These are phyloP conservation scores for Xerocomellus amylosporus DNA, from an alignment of 768 basidiomycete genomes.

Conservation along the genomic window DNA sequence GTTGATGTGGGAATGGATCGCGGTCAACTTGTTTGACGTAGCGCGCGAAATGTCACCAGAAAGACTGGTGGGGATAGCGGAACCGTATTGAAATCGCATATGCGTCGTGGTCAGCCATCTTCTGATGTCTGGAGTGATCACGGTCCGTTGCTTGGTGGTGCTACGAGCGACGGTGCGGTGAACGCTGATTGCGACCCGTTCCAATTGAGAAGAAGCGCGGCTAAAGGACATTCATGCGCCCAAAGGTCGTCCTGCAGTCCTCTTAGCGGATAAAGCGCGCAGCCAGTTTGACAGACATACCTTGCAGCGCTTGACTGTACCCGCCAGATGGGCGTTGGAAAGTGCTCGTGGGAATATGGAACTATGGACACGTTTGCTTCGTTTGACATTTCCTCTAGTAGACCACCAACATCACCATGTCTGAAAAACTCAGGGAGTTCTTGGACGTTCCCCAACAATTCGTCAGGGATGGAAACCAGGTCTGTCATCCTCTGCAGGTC, in stretches of 20 bases:
- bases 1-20: slow-evolving; percentile 23
- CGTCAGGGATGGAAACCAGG: slow-evolving; percentile 90
- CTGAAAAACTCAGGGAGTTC: slow-evolving; percentile 88
- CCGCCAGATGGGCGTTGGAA: background rate
- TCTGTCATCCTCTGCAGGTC: slow-evolving; percentile 32
- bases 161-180: slow-evolving; percentile 20
- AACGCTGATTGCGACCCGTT: slow-evolving; percentile 27
- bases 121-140: slow-evolving; percentile 13
- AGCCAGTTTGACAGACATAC: slow-evolving; percentile 9
- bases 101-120: slow-evolving; percentile 23
- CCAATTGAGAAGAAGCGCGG: slow-evolving; percentile 36
- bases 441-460: slow-evolving; percentile 90
- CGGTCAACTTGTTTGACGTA: slow-evolving; percentile 18
- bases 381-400: slow-evolving; percentile 10
- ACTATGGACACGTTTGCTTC: slow-evolving; percentile 29
- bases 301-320: slow-evolving; percentile 2
- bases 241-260: slow-evolving; percentile 10
- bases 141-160: slow-evolving; percentile 9
- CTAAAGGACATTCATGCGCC: slow-evolving; percentile 62
- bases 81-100: slow-evolving; percentile 3
- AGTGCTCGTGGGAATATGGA: slow-evolving; percentile 28
- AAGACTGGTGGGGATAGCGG: background rate
- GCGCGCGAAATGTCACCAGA: slow-evolving; percentile 12
- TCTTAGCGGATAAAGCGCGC: slow-evolving; percentile 8
- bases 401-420: slow-evolving; percentile 52